Base-by-base conservation (phyloP, 129 eudicot species). In the Logfia minima region DNA sequence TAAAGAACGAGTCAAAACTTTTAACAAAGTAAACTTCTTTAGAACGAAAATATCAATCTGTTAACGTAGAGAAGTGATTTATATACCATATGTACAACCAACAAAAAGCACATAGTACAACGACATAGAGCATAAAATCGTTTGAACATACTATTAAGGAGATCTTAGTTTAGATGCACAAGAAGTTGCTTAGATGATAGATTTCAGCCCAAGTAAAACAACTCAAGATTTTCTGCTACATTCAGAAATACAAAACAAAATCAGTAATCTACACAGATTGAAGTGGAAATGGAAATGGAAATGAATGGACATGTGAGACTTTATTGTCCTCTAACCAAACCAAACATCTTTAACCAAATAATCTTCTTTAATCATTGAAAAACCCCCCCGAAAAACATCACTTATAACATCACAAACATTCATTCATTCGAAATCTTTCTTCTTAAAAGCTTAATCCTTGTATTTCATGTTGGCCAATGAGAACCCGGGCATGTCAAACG, bases 401-500 rank as follows among this genome's bases (percentile, higher is more conserved):
- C 83, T 74, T 52, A 41, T 74, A 80, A 80, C 75, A 80, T 55
- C 75, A 74, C 79, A 80, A 67, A 74, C 84, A 80, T 34, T 34
- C 35, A 32, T 39, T 48, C 73, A 64, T 18, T 45, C 13, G 8
- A 24, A 13, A 41, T 10, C 48, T 9, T 48, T 63, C 51, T 11
- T 73, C 73, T 45, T 77, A 43, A 10, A 19, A 5, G 26, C 82
- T 71, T 83, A 94, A 79, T 95, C 97, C 89, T 95, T 82, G 97
- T 95, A 95, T 84, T 95, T 95, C 97, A 95, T 89, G 78, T 92
- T 96, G 4, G 97, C 82, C 80, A 85, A 72, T 37, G 76, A 80
- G 88, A 95, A 95, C 6, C 99, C 99, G 0, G 99, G 99, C 99
- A 95, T 95, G 80, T 95, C 97, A 73, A 81, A 95, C 4, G 96